Conservation (phyloP, 1,139 yeast species). For the Hyphopichia khmerensis region DNA sequence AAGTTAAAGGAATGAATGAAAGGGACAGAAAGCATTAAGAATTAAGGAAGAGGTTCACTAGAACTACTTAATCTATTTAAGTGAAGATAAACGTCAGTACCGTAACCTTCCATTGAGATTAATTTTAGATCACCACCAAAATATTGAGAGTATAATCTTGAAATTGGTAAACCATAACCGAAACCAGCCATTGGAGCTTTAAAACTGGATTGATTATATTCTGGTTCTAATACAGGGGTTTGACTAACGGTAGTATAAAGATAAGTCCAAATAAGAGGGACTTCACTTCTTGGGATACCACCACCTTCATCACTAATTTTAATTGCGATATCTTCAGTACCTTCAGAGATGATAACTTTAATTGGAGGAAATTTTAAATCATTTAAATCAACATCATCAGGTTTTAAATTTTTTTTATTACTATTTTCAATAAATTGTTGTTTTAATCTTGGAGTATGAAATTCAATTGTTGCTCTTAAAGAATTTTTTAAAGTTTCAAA, state of each 20-base stretch:
- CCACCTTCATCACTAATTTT: slow-evolving; percentile 95
- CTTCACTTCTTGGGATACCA: slow-evolving; percentile 82
- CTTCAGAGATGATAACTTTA: slow-evolving; percentile 87
- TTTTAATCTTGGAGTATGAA: slow-evolving; percentile 50
- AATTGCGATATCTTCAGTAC: slow-evolving; percentile 89
- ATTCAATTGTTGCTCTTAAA: slow-evolving; percentile 80
- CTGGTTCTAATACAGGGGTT: slow-evolving; percentile 67
- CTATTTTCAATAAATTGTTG: slow-evolving; percentile 35
- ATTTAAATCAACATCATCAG: slow-evolving; percentile 53
- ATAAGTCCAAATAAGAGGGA: slow-evolving; percentile 88
- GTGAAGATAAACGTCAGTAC: slow-evolving; percentile 89
- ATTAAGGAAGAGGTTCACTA: slow-evolving; percentile 44
- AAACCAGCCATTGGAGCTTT: slow-evolving; percentile 95
- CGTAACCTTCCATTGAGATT: slow-evolving; percentile 92
- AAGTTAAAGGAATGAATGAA: too few species aligned
- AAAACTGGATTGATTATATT: slow-evolving; percentile 53
- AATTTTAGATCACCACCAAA: slow-evolving; percentile 89
- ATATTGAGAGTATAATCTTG: slow-evolving; percentile 82
- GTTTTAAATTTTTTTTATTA: slow-evolving; percentile 12
- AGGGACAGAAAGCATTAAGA: too few species aligned
- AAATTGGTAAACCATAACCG: slow-evolving; percentile 88
- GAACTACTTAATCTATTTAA: slow-evolving; percentile 57
- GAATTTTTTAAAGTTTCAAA: slow-evolving; percentile 85
- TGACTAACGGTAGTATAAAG: slow-evolving; percentile 84
- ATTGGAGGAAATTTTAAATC: slow-evolving; percentile 79